Evolutionary conservation across 306 rosid species (phyloP).

Genomic region (Dryas drummondii): DNA sequence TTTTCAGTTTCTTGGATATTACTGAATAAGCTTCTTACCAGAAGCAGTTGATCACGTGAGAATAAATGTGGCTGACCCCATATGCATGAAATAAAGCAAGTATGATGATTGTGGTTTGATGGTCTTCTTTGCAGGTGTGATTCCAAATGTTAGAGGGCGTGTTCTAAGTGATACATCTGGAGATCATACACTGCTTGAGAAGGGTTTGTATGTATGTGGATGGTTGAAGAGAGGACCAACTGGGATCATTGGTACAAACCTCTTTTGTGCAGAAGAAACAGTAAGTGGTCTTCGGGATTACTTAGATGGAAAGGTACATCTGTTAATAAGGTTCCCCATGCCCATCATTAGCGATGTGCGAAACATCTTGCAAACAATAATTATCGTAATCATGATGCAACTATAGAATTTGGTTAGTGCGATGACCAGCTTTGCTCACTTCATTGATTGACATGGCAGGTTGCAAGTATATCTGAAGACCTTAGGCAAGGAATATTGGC

Average conservation of each 20-base stretch:
- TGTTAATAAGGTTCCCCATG: neutral
- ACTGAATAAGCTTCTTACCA: neutral
- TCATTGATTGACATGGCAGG: slow-evolving; percentile 50
- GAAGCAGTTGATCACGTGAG: neutral
- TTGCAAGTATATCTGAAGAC: slow-evolving; percentile 74
- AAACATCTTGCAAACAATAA: neutral
- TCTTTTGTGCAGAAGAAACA: slow-evolving; percentile 86
- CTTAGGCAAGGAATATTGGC: slow-evolving; percentile 46
- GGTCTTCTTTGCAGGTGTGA: slow-evolving; percentile 58
- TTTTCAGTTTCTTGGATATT: neutral
- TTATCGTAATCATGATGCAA: neutral
- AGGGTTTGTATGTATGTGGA: slow-evolving; percentile 88
- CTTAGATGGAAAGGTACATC: neutral
- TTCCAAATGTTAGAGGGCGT: slow-evolving; percentile 80
- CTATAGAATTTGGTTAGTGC: neutral
- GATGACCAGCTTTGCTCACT: slow-evolving; percentile 13
- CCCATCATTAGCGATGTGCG: no score
- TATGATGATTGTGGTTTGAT: slow-evolving; percentile 3
- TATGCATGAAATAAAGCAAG: neutral
- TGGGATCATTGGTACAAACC: slow-evolving; percentile 93
- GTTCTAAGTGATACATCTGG: slow-evolving; percentile 50
- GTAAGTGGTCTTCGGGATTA: slow-evolving; percentile 37
- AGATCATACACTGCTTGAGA: slow-evolving; percentile 47
- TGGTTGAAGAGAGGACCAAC: slow-evolving; percentile 99
- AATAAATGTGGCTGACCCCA: neutral